These are phyloP conservation scores for Talaromyces sp. DNA, from an alignment of 2,329 filamentous ascomycete species.

Conservation along the genomic window DNA sequence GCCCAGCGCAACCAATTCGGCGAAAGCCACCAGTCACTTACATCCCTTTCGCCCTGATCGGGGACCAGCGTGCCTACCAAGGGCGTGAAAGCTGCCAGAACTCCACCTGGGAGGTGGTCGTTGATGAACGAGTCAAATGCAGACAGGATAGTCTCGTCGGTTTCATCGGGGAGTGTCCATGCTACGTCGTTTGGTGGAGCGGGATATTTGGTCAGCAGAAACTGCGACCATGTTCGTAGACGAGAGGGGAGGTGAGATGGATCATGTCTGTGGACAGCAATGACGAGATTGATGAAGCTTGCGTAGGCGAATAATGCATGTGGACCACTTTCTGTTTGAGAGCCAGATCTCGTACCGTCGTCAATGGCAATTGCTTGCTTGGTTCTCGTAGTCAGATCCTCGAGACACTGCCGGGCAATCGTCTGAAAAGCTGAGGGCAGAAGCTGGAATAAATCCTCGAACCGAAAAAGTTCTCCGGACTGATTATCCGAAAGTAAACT, in stretches of 20 bases:
- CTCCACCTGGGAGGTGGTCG: slow-evolving; percentile 18
- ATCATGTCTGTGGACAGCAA: slow-evolving; percentile 25
- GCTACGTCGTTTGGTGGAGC: slow-evolving; percentile 30
- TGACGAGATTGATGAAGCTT: slow-evolving; percentile 34
- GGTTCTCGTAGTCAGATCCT: not conserved
- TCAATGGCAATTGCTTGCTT: slow-evolving; percentile 10
- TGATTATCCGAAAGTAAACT: slow-evolving; percentile 30
- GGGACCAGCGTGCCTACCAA: slow-evolving; percentile 1
- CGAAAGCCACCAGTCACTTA: slow-evolving; percentile 36
- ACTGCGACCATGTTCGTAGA: slow-evolving; percentile 35
- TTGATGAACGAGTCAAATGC: slow-evolving; percentile 26
- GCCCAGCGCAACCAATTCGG: slow-evolving; percentile 42
- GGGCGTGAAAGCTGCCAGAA: not conserved
- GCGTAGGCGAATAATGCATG: slow-evolving; percentile 28
- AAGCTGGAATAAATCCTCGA: slow-evolving; percentile 30
- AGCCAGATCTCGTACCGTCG: slow-evolving; percentile 19
- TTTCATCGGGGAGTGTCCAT: slow-evolving; percentile 30
- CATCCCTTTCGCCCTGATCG: slow-evolving; percentile 9
- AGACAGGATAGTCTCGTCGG: slow-evolving; percentile 24
- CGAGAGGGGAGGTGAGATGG: slow-evolving; percentile 28
- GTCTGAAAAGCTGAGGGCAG: slow-evolving; percentile 28
- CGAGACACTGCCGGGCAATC: slow-evolving; percentile 18
- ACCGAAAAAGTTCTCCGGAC: slow-evolving; percentile 34
- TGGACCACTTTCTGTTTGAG: slow-evolving; percentile 9
- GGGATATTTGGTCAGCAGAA: slow-evolving; percentile 34